phyloP scores from a whole-genome alignment of 2,329 filamentous ascomycete genomes.

The Chalaropsis thielavioides region DNA sequence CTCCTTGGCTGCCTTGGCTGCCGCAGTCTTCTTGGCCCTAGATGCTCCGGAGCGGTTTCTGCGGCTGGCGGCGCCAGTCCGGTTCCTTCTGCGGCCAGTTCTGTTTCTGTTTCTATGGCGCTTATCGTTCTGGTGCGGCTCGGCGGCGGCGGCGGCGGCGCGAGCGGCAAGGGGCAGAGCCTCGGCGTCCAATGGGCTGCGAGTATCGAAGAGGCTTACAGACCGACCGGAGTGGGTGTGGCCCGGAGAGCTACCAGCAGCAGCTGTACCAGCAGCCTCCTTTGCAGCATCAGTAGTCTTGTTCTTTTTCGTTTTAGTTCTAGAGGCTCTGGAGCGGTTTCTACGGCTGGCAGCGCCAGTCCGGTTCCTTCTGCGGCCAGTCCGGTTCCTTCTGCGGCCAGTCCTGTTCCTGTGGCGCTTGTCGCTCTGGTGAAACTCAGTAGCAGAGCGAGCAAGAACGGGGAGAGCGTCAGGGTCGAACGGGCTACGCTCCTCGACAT shows the following conservation, averaged over 20 bases:
- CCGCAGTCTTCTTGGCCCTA: background rate
- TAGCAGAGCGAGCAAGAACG: background rate
- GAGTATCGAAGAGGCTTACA: background rate
- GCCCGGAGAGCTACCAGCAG: background rate
- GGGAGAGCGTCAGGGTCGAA: background rate
- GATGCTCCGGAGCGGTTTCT: constrained; percentile 3
- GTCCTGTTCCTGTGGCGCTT: constrained; percentile 4
- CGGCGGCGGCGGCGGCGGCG: background rate
- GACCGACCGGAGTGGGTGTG: background rate
- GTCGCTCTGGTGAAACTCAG: background rate
- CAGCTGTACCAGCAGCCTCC: background rate
- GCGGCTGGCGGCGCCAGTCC: background rate
- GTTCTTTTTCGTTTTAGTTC: background rate
- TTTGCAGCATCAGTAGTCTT: background rate
- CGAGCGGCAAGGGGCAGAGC: background rate
- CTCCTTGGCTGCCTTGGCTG: constrained; percentile 1
- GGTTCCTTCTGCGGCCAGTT: background rate
- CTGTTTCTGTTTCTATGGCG: background rate
- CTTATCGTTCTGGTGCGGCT: background rate
- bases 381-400: background rate
- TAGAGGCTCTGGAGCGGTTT: background rate
- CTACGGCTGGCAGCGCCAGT: background rate
- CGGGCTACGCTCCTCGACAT: background rate
- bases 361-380: background rate
- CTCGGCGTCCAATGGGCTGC: background rate